Percentiles rank a stretch among this genome's conserved stretches.
phyloP scores from a whole-genome alignment of 768 basidiomycete species.

The Porphyrellus cyaneotinctus region DNA sequence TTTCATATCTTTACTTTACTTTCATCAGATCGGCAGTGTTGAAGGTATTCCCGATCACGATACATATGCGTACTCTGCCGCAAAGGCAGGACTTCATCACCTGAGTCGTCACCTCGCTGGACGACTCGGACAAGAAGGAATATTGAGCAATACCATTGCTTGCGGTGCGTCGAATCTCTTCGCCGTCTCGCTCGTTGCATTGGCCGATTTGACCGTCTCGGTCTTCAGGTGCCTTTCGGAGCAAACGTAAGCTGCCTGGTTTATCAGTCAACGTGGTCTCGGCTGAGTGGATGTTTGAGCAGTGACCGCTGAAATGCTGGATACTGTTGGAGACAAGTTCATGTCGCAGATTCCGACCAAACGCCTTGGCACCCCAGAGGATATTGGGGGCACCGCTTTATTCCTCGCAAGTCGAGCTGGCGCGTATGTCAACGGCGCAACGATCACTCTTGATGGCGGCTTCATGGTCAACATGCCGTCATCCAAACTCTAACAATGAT shows the following conservation, averaged over 20 bases:
- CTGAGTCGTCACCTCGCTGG: constrained; percentile 55
- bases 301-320: constrained; percentile 57
- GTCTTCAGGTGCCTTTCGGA: constrained; percentile 36
- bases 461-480: constrained; percentile 39
- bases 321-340: constrained; percentile 41
- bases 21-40: constrained; percentile 53
- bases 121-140: constrained; percentile 51
- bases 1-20: neutral
- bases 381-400: constrained; percentile 59
- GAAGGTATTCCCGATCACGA: constrained; percentile 57
- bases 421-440: constrained; percentile 60
- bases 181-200: neutral
- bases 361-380: constrained; percentile 59
- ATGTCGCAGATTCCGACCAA: constrained; percentile 42
- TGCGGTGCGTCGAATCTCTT: constrained; percentile 39
- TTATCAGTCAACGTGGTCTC: neutral
- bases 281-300: constrained; percentile 3
- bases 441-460: constrained; percentile 61
- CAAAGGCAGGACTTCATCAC: constrained; percentile 61
- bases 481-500: constrained; percentile 28
- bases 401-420: constrained; percentile 60
- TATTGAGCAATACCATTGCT: constrained; percentile 61
- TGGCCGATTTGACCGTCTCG: neutral
- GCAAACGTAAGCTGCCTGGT: constrained; percentile 34
- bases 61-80: constrained; percentile 62